A percentile compares a stretch with the other conserved stretches of the same genome.
These are phyloP conservation scores for Exophiala phaeomuriformis DNA, from an alignment of 2,329 filamentous ascomycete species.

Conservation along the genomic window DNA sequence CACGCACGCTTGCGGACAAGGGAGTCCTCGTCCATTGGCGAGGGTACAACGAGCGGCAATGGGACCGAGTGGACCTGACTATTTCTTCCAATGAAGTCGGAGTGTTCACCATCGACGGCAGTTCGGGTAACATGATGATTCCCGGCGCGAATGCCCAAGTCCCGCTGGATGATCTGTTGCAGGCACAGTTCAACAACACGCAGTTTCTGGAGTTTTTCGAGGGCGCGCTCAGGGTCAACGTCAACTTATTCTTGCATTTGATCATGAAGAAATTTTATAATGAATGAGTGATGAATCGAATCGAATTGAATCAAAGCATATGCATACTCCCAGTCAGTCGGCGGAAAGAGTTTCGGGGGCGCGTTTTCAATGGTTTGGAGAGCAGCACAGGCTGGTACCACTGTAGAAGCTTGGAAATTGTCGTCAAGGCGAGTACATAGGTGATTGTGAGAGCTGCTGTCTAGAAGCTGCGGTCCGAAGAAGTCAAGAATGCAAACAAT, in stretches of 20 bases:
- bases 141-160: conserved; percentile 84
- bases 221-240: conserved; percentile 76
- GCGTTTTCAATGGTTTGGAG: background rate
- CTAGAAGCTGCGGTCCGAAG: no score
- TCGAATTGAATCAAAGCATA: background rate
- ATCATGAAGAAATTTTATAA: conserved; percentile 98
- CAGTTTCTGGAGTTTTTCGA: conserved; percentile 96
- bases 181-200: conserved; percentile 94
- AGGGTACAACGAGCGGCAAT: conserved; percentile 73
- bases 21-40: conserved; percentile 90
- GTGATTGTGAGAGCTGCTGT: no score
- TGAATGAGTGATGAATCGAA: conserved; percentile 30
- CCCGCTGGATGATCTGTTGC: conserved; percentile 84
- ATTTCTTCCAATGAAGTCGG: conserved; percentile 92
- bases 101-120: conserved; percentile 86
- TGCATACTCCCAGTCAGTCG: background rate
- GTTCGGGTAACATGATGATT: conserved; percentile 87
- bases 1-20: conserved; percentile 80
- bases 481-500: no score
- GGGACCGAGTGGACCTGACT: conserved; percentile 87
- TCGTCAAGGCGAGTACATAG: no score
- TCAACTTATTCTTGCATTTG: conserved; percentile 92
- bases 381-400: no score
- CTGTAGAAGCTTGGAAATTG: no score
- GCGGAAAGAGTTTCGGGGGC: background rate